Evolutionary conservation across 106 monocot species (phyloP).

Genomic region (Platanthera guangdongensis): DNA sequence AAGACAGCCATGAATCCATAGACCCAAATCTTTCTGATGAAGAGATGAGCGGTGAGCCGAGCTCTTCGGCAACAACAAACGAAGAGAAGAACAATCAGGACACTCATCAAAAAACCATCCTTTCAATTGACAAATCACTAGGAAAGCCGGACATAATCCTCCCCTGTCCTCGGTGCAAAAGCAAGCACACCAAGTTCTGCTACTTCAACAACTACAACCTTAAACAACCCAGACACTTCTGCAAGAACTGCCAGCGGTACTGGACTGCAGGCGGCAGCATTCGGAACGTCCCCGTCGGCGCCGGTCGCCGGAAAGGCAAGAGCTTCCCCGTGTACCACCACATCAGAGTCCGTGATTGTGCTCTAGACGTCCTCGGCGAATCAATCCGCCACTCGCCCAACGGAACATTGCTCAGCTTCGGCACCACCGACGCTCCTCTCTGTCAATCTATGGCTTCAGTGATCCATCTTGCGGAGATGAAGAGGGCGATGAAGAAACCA

Average conservation of each 20-base stretch:
- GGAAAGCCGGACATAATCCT: constrained; percentile 37
- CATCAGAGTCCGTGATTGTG: constrained; percentile 13
- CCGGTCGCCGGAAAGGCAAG: constrained; percentile 41
- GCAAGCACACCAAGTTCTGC: constrained; percentile 44
- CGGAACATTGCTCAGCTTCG: constrained; percentile 43
- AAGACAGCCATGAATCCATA: neutral
- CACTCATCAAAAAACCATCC: neutral
- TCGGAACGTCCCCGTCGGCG: constrained; percentile 39
- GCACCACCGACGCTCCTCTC: constrained; percentile 26
- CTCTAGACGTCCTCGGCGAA: constrained; percentile 9
- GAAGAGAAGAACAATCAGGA: constrained; percentile 13
- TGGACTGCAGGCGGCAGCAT: constrained; percentile 47
- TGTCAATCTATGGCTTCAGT: constrained; percentile 25
- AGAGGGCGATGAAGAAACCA: constrained; percentile 10
- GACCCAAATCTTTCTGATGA: neutral
- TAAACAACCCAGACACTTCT: constrained; percentile 45
- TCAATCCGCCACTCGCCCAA: constrained; percentile 8
- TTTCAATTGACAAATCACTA: constrained; percentile 15
- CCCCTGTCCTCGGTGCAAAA: constrained; percentile 40
- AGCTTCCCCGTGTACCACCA: constrained; percentile 9
- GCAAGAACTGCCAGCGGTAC: constrained; percentile 65
- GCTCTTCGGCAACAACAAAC: neutral
- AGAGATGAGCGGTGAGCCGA: neutral
- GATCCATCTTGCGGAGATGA: constrained; percentile 19
- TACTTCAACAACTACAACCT: constrained; percentile 53